These are phyloP conservation scores for Solanum chaucha DNA, from an alignment of 257 asterid species.

Conservation along the genomic window DNA sequence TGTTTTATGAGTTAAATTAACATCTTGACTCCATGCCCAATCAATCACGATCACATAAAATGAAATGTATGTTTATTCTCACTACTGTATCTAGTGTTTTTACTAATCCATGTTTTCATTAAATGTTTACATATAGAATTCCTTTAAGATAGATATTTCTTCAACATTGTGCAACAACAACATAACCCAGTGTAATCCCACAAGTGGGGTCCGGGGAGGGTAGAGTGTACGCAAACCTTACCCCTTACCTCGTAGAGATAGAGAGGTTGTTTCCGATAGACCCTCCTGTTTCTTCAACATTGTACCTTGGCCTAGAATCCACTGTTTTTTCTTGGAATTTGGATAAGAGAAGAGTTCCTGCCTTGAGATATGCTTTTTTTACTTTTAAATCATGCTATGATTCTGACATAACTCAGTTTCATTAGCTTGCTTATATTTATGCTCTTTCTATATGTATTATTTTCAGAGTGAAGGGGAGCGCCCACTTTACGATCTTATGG, in stretches of 20 bases:
- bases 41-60: background rate
- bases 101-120: background rate
- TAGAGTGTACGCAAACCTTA: background rate
- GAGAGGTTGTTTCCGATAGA: background rate
- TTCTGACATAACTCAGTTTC: background rate
- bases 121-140: background rate
- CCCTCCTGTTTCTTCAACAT: background rate
- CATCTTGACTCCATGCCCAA: background rate
- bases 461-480: conserved; percentile 41
- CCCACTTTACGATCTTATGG: conserved; percentile 63
- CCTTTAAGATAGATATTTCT: background rate
- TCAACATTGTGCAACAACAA: background rate
- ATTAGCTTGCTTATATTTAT: background rate
- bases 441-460: background rate
- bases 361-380: background rate
- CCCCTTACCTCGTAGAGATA: background rate
- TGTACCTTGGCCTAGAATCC: no score
- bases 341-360: background rate
- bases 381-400: background rate
- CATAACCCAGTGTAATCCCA: background rate
- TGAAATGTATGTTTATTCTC: background rate
- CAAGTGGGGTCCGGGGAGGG: background rate
- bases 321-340: background rate
- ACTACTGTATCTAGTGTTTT: background rate
- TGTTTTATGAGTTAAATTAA: background rate